A percentile compares a stretch with the other conserved stretches of the same genome.
Evolutionary conservation across 2,329 filamentous ascomycete genomes (phyloP).

Genomic region (Pseudogymnoascus sp.): DNA sequence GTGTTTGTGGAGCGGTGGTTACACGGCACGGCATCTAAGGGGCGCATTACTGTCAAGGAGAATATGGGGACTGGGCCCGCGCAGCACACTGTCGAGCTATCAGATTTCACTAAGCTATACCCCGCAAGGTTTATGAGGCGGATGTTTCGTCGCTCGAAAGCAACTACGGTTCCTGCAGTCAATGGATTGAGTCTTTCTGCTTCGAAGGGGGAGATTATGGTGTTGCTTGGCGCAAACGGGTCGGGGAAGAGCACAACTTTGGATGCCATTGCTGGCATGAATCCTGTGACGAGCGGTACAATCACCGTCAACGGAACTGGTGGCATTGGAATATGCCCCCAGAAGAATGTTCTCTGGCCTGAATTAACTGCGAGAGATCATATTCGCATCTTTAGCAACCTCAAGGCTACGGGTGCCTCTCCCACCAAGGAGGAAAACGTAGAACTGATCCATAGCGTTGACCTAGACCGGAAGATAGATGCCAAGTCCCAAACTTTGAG

Average conservation of each 20-base stretch:
- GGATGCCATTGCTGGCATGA: slow-evolving; percentile 77
- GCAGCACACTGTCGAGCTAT: slow-evolving; percentile 57
- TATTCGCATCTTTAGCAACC: slow-evolving; percentile 69
- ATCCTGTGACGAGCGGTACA: slow-evolving; percentile 63
- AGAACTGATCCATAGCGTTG: slow-evolving; percentile 60
- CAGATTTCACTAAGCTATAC: slow-evolving; percentile 72
- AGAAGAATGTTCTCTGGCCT: slow-evolving; percentile 92
- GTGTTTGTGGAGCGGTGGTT: slow-evolving; percentile 64
- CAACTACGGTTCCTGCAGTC: slow-evolving; percentile 71
- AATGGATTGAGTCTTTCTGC: slow-evolving; percentile 64
- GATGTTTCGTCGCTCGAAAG: slow-evolving; percentile 30
- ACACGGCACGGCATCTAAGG: slow-evolving; percentile 64
- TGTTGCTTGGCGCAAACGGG: slow-evolving; percentile 81
- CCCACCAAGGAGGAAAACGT: slow-evolving; percentile 52
- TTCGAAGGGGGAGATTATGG: slow-evolving; percentile 72
- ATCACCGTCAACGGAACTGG: slow-evolving; percentile 73
- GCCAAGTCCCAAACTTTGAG: slow-evolving; percentile 71
- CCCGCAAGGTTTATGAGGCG: slow-evolving; percentile 44
- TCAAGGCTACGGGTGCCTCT: slow-evolving; percentile 57
- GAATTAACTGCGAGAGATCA: slow-evolving; percentile 81
- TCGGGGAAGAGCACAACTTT: slow-evolving; percentile 86
- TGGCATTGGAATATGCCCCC: slow-evolving; percentile 78
- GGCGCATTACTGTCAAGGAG: slow-evolving; percentile 43
- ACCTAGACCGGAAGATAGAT: slow-evolving; percentile 65
- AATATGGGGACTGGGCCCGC: slow-evolving; percentile 17